A percentile compares a stretch with the other conserved stretches of the same genome.
Evolutionary conservation across 371 early-diverging fungal genomes (phyloP).

Genomic region (Mucor mucedo): DNA sequence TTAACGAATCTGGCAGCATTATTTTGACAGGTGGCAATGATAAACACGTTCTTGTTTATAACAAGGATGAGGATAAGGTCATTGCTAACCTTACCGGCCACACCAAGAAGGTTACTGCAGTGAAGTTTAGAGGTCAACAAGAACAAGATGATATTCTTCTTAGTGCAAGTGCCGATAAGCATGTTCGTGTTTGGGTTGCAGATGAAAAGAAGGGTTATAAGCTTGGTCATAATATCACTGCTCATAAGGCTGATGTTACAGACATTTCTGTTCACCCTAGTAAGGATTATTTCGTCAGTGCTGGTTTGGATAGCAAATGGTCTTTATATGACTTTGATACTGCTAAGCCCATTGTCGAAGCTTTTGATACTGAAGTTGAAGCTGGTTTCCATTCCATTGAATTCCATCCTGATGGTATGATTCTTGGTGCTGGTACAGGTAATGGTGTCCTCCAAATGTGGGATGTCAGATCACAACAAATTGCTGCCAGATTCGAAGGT

Average conservation of each 20-base stretch:
- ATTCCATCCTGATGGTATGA: slow-evolving; percentile 94
- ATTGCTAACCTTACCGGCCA: slow-evolving; percentile 81
- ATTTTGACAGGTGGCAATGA: slow-evolving; percentile 85
- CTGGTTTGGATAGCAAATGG: slow-evolving; percentile 82
- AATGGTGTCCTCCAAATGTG: slow-evolving; percentile 82
- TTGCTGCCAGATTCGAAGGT: slow-evolving; percentile 77
- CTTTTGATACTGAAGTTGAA: slow-evolving; percentile 42
- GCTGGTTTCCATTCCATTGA: slow-evolving; percentile 66
- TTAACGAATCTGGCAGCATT: slow-evolving; percentile 64
- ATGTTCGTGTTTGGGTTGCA: slow-evolving; percentile 78
- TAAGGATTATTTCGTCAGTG: slow-evolving; percentile 78
- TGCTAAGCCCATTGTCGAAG: slow-evolving; percentile 63
- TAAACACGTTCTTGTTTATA: slow-evolving; percentile 76
- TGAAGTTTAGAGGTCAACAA: slow-evolving; percentile 69
- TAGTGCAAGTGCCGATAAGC: slow-evolving; percentile 82
- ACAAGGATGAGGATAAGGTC: slow-evolving; percentile 67
- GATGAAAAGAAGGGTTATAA: slow-evolving; percentile 51
- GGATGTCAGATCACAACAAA: slow-evolving; percentile 80
- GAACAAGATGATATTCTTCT: slow-evolving; percentile 59
- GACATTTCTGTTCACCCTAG: slow-evolving; percentile 80
- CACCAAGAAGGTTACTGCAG: slow-evolving; percentile 76
- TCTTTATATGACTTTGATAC: slow-evolving; percentile 75
- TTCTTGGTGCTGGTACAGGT: slow-evolving; percentile 81
- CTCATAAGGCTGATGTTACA: slow-evolving; percentile 75
- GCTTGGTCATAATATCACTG: slow-evolving; percentile 61